phyloP scores from a whole-genome alignment of 2,329 filamentous ascomycete genomes.

The Myriosclerotinia duriaeana region DNA sequence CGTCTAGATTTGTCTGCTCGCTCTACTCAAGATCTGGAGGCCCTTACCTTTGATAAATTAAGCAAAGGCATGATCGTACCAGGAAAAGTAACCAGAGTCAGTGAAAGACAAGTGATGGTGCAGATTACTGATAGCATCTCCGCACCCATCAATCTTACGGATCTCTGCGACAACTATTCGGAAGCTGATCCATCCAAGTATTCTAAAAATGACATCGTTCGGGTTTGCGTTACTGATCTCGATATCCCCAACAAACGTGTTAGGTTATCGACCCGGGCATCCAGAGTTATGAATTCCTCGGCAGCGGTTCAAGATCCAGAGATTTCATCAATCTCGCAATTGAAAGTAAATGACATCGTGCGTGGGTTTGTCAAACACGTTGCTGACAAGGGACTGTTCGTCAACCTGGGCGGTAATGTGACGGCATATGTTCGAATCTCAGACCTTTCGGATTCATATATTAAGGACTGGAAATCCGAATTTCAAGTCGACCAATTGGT shows the following conservation, averaged over 20 bases:
- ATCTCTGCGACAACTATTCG: slow-evolving; percentile 83
- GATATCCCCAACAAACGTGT: slow-evolving; percentile 84
- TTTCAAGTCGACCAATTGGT: slow-evolving; percentile 90
- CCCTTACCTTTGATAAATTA: slow-evolving; percentile 67
- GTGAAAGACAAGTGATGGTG: slow-evolving; percentile 78
- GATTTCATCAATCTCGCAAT: slow-evolving; percentile 66
- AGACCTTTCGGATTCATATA: slow-evolving; percentile 83
- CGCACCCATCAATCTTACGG: slow-evolving; percentile 77
- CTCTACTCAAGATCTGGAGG: slow-evolving; percentile 55
- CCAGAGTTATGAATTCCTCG: slow-evolving; percentile 83
- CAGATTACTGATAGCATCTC: slow-evolving; percentile 79
- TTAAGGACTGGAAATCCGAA: slow-evolving; percentile 93
- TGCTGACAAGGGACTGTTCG: slow-evolving; percentile 83
- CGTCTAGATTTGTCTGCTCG: slow-evolving; percentile 82
- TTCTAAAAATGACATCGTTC: slow-evolving; percentile 81
- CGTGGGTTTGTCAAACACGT: slow-evolving; percentile 92
- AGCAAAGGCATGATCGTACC: slow-evolving; percentile 79
- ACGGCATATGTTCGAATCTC: slow-evolving; percentile 81
- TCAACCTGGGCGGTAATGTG: slow-evolving; percentile 77
- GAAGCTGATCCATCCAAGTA: slow-evolving; percentile 73
- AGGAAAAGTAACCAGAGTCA: slow-evolving; percentile 80
- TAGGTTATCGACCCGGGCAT: slow-evolving; percentile 78
- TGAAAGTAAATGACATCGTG: slow-evolving; percentile 75
- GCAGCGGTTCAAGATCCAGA: slow-evolving; percentile 78
- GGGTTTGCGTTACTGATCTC: slow-evolving; percentile 79